A percentile compares a stretch with the other conserved stretches of the same genome.
Evolutionary conservation across 306 rosid species (phyloP).

Genomic region (Glycine soja): DNA sequence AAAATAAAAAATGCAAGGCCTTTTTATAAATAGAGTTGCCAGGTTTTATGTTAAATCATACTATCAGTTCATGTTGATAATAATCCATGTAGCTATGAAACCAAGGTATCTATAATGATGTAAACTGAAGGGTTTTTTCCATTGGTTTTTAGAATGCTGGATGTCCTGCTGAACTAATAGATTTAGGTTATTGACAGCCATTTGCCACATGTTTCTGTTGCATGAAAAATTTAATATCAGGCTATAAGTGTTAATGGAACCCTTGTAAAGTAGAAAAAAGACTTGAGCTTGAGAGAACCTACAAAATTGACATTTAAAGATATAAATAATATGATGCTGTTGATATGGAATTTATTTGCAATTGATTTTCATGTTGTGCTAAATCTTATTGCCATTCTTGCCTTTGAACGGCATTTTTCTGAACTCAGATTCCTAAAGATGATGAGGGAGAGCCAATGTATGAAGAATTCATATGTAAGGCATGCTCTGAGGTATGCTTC

Average conservation of each 20-base stretch:
- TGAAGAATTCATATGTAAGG: conserved; percentile 81
- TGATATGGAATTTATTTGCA: neutral
- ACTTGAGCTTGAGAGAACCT: no score
- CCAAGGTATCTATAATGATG: neutral
- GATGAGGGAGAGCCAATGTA: conserved; percentile 94
- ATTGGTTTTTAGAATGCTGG: neutral
- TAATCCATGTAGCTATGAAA: conserved; percentile 8
- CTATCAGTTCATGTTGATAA: conserved; percentile 13
- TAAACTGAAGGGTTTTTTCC: no score
- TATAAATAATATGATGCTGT: conserved; percentile 1
- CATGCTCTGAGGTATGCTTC: conserved; percentile 79
- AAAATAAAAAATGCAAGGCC: neutral
- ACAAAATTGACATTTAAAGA: neutral
- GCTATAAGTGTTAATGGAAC: neutral
- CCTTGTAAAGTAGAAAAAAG: neutral
- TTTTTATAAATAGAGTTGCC: conserved; percentile 10
- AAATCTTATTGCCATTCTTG: neutral
- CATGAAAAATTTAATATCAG: neutral
- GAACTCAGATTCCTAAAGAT: conserved; percentile 91
- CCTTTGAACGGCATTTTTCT: neutral
- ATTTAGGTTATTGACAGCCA: no score
- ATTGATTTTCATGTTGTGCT: neutral
- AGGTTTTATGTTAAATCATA: conserved; percentile 7
- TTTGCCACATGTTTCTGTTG: conserved; percentile 23
- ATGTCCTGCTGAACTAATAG: neutral